Percentiles rank a stretch among this genome's conserved stretches.
phyloP scores from a whole-genome alignment of 2,329 filamentous ascomycete genomes.

The Cytospora chrysosperma region DNA sequence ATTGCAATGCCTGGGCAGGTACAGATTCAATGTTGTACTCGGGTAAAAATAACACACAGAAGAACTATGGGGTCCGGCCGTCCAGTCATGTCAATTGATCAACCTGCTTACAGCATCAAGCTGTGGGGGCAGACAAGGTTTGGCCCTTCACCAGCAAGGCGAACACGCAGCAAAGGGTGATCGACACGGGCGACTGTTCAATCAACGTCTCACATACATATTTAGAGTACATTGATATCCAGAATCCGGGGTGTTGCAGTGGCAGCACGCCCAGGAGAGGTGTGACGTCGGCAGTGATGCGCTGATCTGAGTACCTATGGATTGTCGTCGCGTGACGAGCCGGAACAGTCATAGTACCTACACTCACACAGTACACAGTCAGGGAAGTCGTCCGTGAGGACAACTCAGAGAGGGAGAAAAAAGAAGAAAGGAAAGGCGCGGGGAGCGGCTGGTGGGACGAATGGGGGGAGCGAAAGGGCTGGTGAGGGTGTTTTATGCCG shows the following conservation, averaged over 20 bases:
- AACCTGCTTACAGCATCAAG: too few species aligned
- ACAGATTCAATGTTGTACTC: too few species aligned
- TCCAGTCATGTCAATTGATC: not conserved
- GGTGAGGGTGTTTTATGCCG: not conserved
- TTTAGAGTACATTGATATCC: not conserved
- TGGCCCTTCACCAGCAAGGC: not conserved
- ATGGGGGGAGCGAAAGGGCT: not conserved
- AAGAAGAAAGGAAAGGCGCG: not conserved
- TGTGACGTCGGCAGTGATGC: constrained; percentile 15
- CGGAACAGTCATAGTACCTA: too few species aligned
- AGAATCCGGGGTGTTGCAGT: not conserved
- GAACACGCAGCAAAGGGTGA: not conserved
- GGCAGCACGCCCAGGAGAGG: not conserved
- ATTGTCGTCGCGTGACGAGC: constrained; percentile 10
- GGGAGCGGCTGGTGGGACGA: not conserved
- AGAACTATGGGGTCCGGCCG: too few species aligned
- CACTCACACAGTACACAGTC: too few species aligned
- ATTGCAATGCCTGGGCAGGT: not conserved
- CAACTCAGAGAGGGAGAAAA: constrained; percentile 1
- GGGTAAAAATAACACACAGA: not conserved
- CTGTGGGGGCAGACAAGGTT: too few species aligned
- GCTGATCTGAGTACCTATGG: not conserved
- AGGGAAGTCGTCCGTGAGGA: not conserved
- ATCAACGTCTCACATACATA: not conserved
- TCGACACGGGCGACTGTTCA: not conserved